Evolutionary conservation across 2,329 filamentous ascomycete species (phyloP), one percentile per base, ranked within the genome.

Genomic region (Nemania bipapillata): DNA sequence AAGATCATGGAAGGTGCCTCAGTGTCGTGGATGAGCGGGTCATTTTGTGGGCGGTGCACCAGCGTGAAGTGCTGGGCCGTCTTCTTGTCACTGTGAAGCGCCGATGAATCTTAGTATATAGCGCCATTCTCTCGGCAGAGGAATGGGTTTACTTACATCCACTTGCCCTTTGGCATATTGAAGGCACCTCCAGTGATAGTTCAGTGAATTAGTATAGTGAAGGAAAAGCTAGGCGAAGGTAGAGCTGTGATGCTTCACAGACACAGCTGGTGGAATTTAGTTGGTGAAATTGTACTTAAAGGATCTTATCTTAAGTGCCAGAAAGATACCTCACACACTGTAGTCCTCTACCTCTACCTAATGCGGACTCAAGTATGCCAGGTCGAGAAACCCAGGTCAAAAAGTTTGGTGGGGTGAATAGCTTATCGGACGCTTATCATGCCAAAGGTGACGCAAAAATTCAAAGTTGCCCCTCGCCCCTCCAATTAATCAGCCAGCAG

Each of bases 11-110:
- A 91, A 56, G 95, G 92, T 63, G 93, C 94, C 76, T 90, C 87
- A 76, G 91, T 87, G 84, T 99, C 94, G 86, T 99, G 92, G 79
- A 99, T 97, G 76, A 95, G 89, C 54, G 96, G 96, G 81, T 99
- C 96, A 89, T 97, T 93, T 83, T 99, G 96, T 37, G 95, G 93
- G 77, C 96, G 93, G 83, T 97, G 93, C 76, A 98, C 93, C 79
- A 99, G 92, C 75, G 92, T 91, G 82, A 97, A 98, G 82, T 94
- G 96, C 80, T 92, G 92, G 75, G 96, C 94, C 69, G 88, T 91
- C 82, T 97, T 97, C 85, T 97, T 97, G 85, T 97, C 82, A 75
- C 85, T 88, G 69, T 17, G n/a, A 40, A 42, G 26, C 28, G 45
- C 50, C n/a, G 53, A 22, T 12, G 12, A 54, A 30, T 20, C 22